Conservation (phyloP, 106 monocot genomes). For the Acanthochlamys bracteata region DNA sequence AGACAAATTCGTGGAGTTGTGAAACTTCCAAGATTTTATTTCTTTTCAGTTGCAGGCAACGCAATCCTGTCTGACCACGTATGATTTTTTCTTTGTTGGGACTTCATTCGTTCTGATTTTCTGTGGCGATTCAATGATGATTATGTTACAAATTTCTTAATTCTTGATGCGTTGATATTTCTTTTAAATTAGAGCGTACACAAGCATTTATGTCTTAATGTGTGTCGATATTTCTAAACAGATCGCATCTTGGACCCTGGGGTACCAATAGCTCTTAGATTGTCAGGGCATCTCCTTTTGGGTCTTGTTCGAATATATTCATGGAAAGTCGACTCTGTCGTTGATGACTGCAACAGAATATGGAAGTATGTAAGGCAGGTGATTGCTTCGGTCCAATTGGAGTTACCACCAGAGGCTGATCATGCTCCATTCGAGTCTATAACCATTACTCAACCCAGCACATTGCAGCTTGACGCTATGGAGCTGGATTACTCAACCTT, state of each 20-base stretch:
- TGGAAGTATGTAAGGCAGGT: conserved; percentile 31
- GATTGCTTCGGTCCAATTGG: conserved; percentile 35
- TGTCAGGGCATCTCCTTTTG: conserved; percentile 76
- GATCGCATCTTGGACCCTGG: conserved; percentile 77
- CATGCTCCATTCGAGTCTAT: conserved; percentile 52
- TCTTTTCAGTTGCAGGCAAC: too few species aligned
- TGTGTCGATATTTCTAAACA: conserved; percentile 9
- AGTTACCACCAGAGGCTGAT: conserved; percentile 56
- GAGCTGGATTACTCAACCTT: conserved; percentile 37
- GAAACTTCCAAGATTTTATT: too few species aligned
- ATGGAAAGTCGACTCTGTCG: conserved; percentile 81
- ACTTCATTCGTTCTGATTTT: too few species aligned
- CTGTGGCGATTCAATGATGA: too few species aligned
- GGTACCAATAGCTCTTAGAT: conserved; percentile 79
- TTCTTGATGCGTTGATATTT: too few species aligned
- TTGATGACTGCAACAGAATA: conserved; percentile 58
- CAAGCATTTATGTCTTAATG: neutral
- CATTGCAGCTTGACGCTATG: conserved; percentile 66
- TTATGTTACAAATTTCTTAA: too few species aligned
- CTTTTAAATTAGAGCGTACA: too few species aligned
- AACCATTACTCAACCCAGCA: conserved; percentile 75
- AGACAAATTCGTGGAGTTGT: too few species aligned
- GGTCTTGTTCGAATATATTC: conserved; percentile 85
- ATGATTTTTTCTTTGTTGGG: too few species aligned
- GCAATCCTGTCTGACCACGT: too few species aligned